Conservation (phyloP, 768 basidiomycete genomes). For the Naganishia vaughanmartiniae region DNA sequence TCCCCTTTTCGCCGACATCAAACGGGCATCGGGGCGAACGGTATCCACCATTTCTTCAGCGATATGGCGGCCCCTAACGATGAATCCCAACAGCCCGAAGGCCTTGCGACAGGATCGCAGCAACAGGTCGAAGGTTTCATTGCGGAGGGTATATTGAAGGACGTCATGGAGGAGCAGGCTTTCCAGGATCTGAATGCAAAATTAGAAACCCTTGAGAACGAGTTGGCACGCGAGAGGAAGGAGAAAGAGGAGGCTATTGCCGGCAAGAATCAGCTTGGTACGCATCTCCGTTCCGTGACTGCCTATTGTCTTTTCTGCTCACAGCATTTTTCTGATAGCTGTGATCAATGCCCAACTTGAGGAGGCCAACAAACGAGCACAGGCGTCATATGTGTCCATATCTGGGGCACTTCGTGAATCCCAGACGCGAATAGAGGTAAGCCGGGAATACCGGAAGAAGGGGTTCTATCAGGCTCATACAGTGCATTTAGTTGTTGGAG, state of each 20-base stretch:
- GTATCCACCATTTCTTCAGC: conserved; percentile 4
- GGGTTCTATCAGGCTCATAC: background rate
- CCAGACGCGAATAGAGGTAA: conserved; percentile 27
- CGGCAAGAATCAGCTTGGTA: conserved; percentile 30
- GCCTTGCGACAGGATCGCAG: conserved; percentile 22
- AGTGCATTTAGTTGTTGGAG: conserved; percentile 8
- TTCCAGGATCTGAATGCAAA: conserved; percentile 31
- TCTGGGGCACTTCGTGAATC: conserved; percentile 24
- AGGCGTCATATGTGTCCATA: conserved; percentile 12
- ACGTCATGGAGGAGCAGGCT: conserved; percentile 29
- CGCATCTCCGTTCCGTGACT: background rate
- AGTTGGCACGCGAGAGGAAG: conserved; percentile 18
- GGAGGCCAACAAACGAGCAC: conserved; percentile 21
- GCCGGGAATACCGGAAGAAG: background rate
- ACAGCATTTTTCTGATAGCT: background rate
- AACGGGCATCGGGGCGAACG: background rate
- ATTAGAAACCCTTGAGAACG: conserved; percentile 13
- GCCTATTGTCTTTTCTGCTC: background rate
- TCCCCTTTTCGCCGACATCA: background rate
- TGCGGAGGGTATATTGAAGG: conserved; percentile 22
- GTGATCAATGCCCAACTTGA: conserved; percentile 23
- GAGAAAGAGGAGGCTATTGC: conserved; percentile 26
- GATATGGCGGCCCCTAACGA: conserved; percentile 19
- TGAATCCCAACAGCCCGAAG: conserved; percentile 8
- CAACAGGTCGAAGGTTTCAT: conserved; percentile 12